phyloP scores from a whole-genome alignment of 1,284 basidiomycete genomes.

The Ceraceosorus bombacis region DNA sequence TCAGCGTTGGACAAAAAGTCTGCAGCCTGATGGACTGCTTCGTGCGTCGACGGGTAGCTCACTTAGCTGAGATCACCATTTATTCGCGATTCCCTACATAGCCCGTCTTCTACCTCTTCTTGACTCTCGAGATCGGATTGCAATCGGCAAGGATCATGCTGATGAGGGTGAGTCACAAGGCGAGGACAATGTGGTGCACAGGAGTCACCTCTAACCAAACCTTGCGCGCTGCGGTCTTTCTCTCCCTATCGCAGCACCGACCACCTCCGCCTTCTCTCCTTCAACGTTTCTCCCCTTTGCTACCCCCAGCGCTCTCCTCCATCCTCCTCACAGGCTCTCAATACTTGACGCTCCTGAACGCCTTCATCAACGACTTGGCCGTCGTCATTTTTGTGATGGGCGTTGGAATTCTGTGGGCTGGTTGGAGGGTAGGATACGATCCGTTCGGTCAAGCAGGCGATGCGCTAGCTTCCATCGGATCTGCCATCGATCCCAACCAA shows the following conservation, averaged over 20 bases:
- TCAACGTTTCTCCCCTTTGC: constrained; percentile 1
- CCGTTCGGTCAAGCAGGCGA: neutral
- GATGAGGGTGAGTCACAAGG: constrained; percentile 12
- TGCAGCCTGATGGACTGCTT: too few relatives aligned
- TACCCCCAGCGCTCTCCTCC: constrained; percentile 6
- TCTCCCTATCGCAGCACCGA: constrained; percentile 2
- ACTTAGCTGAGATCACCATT: neutral
- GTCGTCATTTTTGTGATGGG: constrained; percentile 37
- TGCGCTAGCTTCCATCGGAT: too few relatives aligned
- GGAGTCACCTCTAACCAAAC: neutral
- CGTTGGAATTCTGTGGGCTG: constrained; percentile 18
- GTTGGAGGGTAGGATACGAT: constrained; percentile 7
- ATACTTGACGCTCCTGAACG: constrained; percentile 21
- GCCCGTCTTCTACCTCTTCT: constrained; percentile 45
- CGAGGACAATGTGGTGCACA: constrained; percentile 2
- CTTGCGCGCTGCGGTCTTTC: too few relatives aligned
- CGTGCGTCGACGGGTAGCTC: too few relatives aligned
- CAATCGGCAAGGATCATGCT: constrained; percentile 33
- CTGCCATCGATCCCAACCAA: too few relatives aligned
- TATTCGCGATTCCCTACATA: neutral
- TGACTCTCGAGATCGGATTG: constrained; percentile 35
- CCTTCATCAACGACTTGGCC: constrained; percentile 26
- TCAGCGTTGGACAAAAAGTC: neutral
- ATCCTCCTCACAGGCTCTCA: constrained; percentile 13
- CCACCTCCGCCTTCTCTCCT: constrained; percentile 9